Evolutionary conservation across 805 yeast species (phyloP).

Genomic region (Clavispora asparagi): DNA sequence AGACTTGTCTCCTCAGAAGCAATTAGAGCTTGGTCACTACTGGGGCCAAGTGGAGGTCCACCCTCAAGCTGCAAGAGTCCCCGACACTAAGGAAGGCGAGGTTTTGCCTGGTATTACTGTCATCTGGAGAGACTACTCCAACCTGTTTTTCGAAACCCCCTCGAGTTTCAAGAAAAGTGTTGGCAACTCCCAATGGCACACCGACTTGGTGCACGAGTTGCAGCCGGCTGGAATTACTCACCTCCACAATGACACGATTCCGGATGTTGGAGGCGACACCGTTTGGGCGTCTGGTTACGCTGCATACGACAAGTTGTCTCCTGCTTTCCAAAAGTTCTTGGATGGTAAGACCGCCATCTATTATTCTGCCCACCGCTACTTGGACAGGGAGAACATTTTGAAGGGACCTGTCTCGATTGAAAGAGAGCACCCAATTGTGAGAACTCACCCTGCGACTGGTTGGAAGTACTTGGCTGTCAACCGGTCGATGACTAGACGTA

Average conservation of each 20-base stretch:
- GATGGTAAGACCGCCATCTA: conserved; percentile 48
- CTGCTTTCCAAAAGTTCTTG: conserved; percentile 44
- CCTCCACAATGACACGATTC: conserved; percentile 47
- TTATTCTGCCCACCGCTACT: conserved; percentile 34
- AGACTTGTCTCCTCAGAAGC: conserved; percentile 26
- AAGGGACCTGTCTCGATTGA: conserved; percentile 25
- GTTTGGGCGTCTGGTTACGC: conserved; percentile 53
- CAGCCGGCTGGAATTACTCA: conserved; percentile 55
- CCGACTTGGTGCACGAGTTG: conserved; percentile 51
- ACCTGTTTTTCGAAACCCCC: conserved; percentile 18
- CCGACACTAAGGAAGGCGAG: conserved; percentile 9
- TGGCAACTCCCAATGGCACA: conserved; percentile 30
- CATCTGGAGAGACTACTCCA: conserved; percentile 27
- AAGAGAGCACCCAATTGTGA: conserved; percentile 25
- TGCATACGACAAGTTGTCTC: conserved; percentile 52
- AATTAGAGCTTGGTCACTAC: conserved; percentile 25
- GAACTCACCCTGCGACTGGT: conserved; percentile 30
- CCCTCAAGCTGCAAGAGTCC: conserved; percentile 15
- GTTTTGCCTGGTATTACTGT: conserved; percentile 21
- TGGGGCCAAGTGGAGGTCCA: conserved; percentile 26
- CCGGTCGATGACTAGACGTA: conserved; percentile 24
- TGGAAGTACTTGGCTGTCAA: conserved; percentile 28
- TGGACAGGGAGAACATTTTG: conserved; percentile 31
- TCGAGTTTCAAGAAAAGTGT: conserved; percentile 24
- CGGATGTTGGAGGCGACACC: conserved; percentile 52